Percentiles rank a stretch among this genome's conserved stretches.
Conservation (phyloP, 2,329 filamentous ascomycete species). For the Neonectria magnoliae region DNA sequence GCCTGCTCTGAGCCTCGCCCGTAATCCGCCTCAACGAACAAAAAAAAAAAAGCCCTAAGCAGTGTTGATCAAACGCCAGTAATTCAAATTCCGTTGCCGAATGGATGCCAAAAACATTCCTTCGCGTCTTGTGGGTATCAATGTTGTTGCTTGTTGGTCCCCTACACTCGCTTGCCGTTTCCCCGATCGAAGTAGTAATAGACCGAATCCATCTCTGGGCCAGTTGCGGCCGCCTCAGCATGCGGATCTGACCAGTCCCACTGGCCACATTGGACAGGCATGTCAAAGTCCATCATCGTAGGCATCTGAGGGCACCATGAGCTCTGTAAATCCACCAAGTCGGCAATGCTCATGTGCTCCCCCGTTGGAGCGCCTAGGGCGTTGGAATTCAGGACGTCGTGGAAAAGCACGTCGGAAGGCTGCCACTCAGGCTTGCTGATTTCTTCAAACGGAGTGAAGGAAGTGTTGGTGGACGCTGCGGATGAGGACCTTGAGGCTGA, state of each 20-base stretch:
- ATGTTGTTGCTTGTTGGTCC: neutral
- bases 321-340: conserved; percentile 38
- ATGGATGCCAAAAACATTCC: neutral
- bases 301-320: conserved; percentile 45
- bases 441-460: conserved; percentile 39
- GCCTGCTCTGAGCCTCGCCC: conserved; percentile 11
- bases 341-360: conserved; percentile 39
- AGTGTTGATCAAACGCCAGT: neutral
- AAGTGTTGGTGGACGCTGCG: conserved; percentile 28
- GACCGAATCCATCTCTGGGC: conserved; percentile 36
- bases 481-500: conserved; percentile 39
- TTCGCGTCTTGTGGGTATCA: neutral
- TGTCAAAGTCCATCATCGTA: conserved; percentile 45
- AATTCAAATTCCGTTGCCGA: conserved; percentile 8
- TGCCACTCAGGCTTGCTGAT: conserved; percentile 40
- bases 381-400: conserved; percentile 32
- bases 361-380: conserved; percentile 27
- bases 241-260: conserved; percentile 44
- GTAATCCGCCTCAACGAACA: neutral
- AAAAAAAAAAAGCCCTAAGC: neutral
- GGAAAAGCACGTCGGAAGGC: conserved; percentile 37
- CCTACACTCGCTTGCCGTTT: conserved; percentile 17
- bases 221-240: conserved; percentile 29
- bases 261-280: conserved; percentile 37
- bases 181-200: conserved; percentile 26